Conservation (phyloP, 352 stramenopile genomes). For the Phytophthora sojae region DNA sequence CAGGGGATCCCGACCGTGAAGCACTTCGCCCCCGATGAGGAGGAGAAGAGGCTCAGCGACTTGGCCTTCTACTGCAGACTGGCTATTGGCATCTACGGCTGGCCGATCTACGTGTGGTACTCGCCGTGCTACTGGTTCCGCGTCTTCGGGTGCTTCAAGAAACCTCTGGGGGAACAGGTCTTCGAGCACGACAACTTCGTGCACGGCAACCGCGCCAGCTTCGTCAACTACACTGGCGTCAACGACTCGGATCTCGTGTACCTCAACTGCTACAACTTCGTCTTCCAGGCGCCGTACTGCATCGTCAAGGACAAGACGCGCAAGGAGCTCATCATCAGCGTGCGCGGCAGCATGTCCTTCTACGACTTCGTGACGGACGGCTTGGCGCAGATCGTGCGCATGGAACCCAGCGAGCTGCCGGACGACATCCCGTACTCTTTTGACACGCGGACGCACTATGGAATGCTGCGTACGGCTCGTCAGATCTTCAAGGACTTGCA, state of each 20-base stretch:
- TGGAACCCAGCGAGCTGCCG: constrained; percentile 65
- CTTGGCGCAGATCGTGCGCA: constrained; percentile 68
- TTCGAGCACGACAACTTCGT: constrained; percentile 75
- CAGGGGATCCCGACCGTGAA: constrained; percentile 31
- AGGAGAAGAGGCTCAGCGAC: constrained; percentile 58
- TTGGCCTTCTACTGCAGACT: constrained; percentile 72
- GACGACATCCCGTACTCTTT: constrained; percentile 56
- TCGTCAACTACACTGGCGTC: constrained; percentile 78
- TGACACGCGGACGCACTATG: constrained; percentile 69
- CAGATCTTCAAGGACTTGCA: constrained; percentile 70
- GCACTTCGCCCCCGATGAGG: constrained; percentile 49
- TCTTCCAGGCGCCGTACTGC: constrained; percentile 79
- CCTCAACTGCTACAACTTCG: constrained; percentile 81
- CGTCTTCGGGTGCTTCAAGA: constrained; percentile 66
- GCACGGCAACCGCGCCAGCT: constrained; percentile 68
- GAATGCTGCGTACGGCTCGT: constrained; percentile 73
- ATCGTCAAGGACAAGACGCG: constrained; percentile 73
- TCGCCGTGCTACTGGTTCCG: constrained; percentile 76
- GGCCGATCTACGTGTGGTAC: constrained; percentile 83
- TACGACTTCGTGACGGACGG: constrained; percentile 84
- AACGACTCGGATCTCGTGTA: constrained; percentile 69
- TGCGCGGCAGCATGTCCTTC: constrained; percentile 81
- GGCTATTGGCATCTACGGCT: constrained; percentile 83
- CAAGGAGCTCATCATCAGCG: constrained; percentile 76
- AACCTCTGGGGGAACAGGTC: constrained; percentile 48